These are phyloP conservation scores for Paxillus rubicundulus DNA, from an alignment of 768 basidiomycete genomes.

Conservation along the genomic window DNA sequence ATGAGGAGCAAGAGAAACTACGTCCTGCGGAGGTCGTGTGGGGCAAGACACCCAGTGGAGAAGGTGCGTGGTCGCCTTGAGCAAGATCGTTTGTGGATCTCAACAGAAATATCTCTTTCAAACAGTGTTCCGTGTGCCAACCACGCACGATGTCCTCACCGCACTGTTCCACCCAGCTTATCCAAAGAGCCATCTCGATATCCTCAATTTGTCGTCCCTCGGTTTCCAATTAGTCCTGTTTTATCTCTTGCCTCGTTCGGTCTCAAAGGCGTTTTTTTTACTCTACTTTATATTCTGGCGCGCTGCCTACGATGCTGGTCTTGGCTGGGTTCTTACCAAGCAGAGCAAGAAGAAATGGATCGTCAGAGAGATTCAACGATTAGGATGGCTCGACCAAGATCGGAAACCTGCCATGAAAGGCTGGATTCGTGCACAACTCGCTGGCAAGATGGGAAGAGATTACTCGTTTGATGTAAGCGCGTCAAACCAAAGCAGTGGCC, in stretches of 20 bases:
- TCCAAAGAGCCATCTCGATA: constrained; percentile 86
- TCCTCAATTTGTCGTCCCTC: constrained; percentile 79
- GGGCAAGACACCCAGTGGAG: constrained; percentile 82
- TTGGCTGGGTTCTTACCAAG: constrained; percentile 91
- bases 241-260: constrained; percentile 53
- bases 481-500: constrained; percentile 1
- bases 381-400: constrained; percentile 86
- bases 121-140: constrained; percentile 88
- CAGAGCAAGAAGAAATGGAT: constrained; percentile 97
- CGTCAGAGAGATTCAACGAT: constrained; percentile 69
- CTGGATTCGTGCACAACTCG: constrained; percentile 87
- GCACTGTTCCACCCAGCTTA: constrained; percentile 78
- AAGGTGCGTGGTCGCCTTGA: constrained; percentile 48
- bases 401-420: constrained; percentile 58
- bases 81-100: constrained; percentile 1
- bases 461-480: constrained; percentile 85
- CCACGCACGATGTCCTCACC: constrained; percentile 87
- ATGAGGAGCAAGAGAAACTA: constrained; percentile 13
- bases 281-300: constrained; percentile 94
- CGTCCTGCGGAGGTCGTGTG: constrained; percentile 61
- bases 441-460: constrained; percentile 90
- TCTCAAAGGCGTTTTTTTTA: constrained; percentile 70
- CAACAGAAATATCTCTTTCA: constrained; percentile 2
- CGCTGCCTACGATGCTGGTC: constrained; percentile 84
- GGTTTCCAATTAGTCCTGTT: constrained; percentile 77